phyloP scores from a whole-genome alignment of 2,329 filamentous ascomycete genomes.

The Stagonosporopsis rhizophila region DNA sequence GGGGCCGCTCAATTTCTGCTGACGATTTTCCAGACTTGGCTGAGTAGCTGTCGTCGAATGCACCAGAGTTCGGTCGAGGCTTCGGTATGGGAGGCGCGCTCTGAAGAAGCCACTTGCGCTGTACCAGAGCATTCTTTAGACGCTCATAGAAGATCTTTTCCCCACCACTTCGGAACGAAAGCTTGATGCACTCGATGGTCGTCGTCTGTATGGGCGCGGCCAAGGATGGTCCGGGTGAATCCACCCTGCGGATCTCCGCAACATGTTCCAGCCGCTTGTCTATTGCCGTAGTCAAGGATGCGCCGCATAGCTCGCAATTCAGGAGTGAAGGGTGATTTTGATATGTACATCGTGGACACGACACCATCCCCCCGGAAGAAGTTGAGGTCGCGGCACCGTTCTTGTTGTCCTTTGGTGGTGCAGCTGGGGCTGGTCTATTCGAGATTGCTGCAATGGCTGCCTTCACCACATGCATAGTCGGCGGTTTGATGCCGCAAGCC shows the following conservation, averaged over 20 bases:
- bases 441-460: constrained; percentile 80
- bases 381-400: constrained; percentile 38
- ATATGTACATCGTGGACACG: constrained; percentile 90
- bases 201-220: constrained; percentile 60
- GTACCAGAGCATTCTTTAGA: constrained; percentile 84
- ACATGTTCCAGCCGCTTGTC: constrained; percentile 53
- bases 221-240: constrained; percentile 80
- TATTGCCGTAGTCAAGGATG: constrained; percentile 67
- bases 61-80: constrained; percentile 53
- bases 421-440: constrained; percentile 55
- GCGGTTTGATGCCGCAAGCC: constrained; percentile 92
- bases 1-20: constrained; percentile 48
- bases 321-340: constrained; percentile 86
- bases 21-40: constrained; percentile 29
- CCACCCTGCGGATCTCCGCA: constrained; percentile 59
- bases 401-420: constrained; percentile 45
- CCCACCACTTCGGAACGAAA: constrained; percentile 89
- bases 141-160: constrained; percentile 90
- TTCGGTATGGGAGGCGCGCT: constrained; percentile 87
- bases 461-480: constrained; percentile 81
- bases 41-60: constrained; percentile 39
- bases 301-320: constrained; percentile 90
- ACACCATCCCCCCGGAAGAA: constrained; percentile 27
- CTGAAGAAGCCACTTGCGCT: constrained; percentile 94
- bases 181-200: constrained; percentile 77